Evolutionary conservation across 768 basidiomycete genomes (phyloP).

Genomic region (Serendipita sp.): DNA sequence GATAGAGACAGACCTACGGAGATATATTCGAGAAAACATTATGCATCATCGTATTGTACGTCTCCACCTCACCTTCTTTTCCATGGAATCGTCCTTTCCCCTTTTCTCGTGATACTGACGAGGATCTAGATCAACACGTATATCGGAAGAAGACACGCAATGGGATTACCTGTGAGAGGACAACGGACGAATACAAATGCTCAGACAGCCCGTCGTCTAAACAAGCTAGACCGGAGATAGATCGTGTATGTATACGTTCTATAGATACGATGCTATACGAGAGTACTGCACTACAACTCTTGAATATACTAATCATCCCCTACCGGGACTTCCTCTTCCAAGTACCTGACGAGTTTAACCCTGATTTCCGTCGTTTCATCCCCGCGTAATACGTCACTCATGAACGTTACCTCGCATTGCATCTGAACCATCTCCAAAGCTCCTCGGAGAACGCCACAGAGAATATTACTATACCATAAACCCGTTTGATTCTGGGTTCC

Average conservation of each 20-base stretch:
- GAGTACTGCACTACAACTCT: background rate
- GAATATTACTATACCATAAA: conserved; percentile 91
- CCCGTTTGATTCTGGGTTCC: conserved; percentile 33
- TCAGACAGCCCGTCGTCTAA: conserved; percentile 79
- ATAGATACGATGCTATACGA: background rate
- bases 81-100: too few species aligned
- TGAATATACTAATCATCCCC: conserved; percentile 59
- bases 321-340: conserved; percentile 91
- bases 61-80: too few species aligned
- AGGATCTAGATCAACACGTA: conserved; percentile 62
- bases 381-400: conserved; percentile 81
- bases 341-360: conserved; percentile 74
- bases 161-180: conserved; percentile 85
- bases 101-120: background rate
- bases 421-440: conserved; percentile 98
- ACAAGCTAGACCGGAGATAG: conserved; percentile 22
- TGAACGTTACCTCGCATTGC: conserved; percentile 79
- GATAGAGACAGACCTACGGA: conserved; percentile 76
- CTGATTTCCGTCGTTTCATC: conserved; percentile 90
- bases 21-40: conserved; percentile 79
- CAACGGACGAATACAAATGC: conserved; percentile 88
- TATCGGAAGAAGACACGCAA: conserved; percentile 82
- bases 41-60: conserved; percentile 60
- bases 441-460: conserved; percentile 87
- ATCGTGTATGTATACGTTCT: background rate